Evolutionary conservation across 83 land plant genomes (phyloP), one percentile per base, ranked within the genome.

Genomic region (Larix sibirica): DNA sequence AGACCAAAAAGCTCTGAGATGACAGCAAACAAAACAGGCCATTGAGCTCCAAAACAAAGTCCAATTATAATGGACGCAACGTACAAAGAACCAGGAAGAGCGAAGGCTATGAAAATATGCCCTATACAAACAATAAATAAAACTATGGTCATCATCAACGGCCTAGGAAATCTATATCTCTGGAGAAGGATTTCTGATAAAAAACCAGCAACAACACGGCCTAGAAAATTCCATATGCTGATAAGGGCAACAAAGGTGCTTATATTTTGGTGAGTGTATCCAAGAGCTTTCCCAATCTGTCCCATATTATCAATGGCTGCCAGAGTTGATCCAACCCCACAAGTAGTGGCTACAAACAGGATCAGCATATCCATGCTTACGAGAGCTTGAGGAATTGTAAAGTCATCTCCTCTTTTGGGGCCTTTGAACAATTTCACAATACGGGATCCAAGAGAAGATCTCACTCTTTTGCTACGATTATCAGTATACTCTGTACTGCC

Each of bases 151-250:
- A 82, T 65, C 58, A 86, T 33, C 60, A 79, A n/a, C 3, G 90
- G 80, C 66, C 89, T 65, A 0, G 95, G 90, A 42, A 87, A 62
- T 65, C 84, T 87, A 79, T 83, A 91, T 6, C 78, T 85, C 1
- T 14, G 16, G 1, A 93, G 77, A 0, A 90, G 60, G 17, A 59
- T 67, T 66, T 93, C 95, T 2, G 91, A 89, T 40, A 84, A 80
- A 54, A 87, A 93, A 0, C 95, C 95, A 13, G 91, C 56, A n/a
- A 81, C 84, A 70, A 91, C 88, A 7, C 95, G 82, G 16, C 95
- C 95, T n/a, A 87, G 62, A 85, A 83, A 89, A 73, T 93, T 93
- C 95, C 94, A 93, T 8, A 93, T 93, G 91, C 95, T 93, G 17
- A 93, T 67, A 8, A 93, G 91, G 4, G 94, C 91, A 4, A 91